Conservation (phyloP, 2,329 filamentous ascomycete genomes). For the Verticillium zaregamsianum region DNA sequence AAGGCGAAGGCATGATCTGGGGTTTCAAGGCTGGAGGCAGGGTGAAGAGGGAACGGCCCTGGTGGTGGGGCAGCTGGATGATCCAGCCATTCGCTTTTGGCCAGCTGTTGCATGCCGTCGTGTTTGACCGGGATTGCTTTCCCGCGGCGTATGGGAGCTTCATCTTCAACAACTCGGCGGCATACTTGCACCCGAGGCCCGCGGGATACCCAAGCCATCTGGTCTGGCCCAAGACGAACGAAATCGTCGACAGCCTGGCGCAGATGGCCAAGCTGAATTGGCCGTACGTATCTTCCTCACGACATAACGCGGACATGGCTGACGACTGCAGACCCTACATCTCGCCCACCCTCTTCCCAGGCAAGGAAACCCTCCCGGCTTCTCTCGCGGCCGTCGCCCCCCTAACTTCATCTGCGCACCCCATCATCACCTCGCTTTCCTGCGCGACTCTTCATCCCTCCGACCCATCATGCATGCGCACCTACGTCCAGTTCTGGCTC, state of each 20-base stretch:
- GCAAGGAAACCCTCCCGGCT: conserved; percentile 61
- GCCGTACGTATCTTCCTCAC: conserved; percentile 56
- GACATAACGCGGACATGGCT: not conserved
- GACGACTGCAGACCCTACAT: conserved; percentile 58
- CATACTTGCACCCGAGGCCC: conserved; percentile 75
- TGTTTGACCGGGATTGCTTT: conserved; percentile 74
- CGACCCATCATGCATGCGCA: conserved; percentile 83
- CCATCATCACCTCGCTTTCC: conserved; percentile 77
- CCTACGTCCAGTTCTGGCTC: conserved; percentile 84
- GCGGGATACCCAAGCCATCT: conserved; percentile 60
- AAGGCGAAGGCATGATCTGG: conserved; percentile 68
- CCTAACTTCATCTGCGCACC: conserved; percentile 80
- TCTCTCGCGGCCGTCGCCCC: conserved; percentile 67
- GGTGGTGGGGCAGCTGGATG: conserved; percentile 84
- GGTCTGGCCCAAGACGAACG: conserved; percentile 70
- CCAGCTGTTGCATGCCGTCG: conserved; percentile 70
- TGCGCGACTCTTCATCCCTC: conserved; percentile 86
- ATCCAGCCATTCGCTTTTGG: conserved; percentile 72
- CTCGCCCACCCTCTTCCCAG: conserved; percentile 82
- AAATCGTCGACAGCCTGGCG: conserved; percentile 77
- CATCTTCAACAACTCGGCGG: conserved; percentile 67
- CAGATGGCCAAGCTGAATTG: conserved; percentile 78
- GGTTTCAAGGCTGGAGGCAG: conserved; percentile 46
- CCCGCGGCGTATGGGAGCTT: conserved; percentile 47
- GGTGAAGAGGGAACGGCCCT: conserved; percentile 63